phyloP scores from a whole-genome alignment of 352 stramenopile genomes.

The Phytopythium montanum region DNA sequence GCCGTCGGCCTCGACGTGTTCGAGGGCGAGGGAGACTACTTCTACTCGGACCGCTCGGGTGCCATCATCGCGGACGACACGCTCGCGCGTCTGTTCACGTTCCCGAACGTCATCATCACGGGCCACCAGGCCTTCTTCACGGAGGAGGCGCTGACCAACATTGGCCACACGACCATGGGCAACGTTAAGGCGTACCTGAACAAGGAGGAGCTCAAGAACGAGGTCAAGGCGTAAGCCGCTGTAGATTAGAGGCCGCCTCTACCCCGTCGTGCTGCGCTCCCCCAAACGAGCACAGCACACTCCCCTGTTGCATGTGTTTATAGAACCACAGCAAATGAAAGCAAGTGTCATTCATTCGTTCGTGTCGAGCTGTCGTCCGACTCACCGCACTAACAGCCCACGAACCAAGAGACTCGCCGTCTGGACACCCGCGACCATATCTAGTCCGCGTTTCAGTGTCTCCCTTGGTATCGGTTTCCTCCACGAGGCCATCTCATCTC shows the following conservation, averaged over 20 bases:
- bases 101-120: slow-evolving; percentile 81
- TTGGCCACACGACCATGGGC: slow-evolving; percentile 64
- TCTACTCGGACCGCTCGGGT: slow-evolving; percentile 73
- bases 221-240: slow-evolving; percentile 39
- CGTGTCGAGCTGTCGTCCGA: no score
- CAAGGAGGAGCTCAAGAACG: slow-evolving; percentile 43
- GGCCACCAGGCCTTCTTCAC: slow-evolving; percentile 83
- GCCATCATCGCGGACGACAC: slow-evolving; percentile 63
- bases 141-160: slow-evolving; percentile 69
- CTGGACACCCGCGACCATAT: no score
- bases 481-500: no score
- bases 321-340: neutral
- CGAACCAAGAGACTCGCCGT: no score
- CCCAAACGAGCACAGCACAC: neutral
- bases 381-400: no score
- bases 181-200: slow-evolving; percentile 63
- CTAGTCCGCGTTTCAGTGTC: no score
- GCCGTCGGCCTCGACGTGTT: slow-evolving; percentile 88
- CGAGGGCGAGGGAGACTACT: slow-evolving; percentile 71
- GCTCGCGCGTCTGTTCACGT: slow-evolving; percentile 75
- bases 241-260: slow-evolving; percentile 2
- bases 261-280: neutral
- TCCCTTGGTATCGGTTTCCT: no score
- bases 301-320: neutral
- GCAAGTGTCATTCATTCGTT: no score